Evolutionary conservation across 352 stramenopile genomes (phyloP), one percentile per base, ranked within the genome.

Genomic region (Phytopythium litorale): DNA sequence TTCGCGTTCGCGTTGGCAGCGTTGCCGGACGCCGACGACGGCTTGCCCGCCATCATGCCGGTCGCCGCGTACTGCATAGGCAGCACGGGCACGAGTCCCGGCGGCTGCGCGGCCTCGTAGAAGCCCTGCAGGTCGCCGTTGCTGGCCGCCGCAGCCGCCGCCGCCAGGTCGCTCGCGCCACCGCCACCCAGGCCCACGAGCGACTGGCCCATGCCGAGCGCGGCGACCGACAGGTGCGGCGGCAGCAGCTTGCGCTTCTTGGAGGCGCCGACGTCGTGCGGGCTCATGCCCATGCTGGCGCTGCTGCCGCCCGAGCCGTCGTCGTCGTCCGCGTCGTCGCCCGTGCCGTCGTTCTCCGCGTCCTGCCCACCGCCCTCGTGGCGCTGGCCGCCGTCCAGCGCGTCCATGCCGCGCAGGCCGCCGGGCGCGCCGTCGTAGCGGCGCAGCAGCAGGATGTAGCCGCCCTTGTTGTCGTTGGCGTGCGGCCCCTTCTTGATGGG

Each of bases 381-480:
- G 4, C 51, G 62, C 13, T 66, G 43, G 19, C 46, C 32, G 42
- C 66, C 54, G 32, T 61, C 64, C 51, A 58, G 23, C 21, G 7
- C 23, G 46, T 53, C 46, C 46, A 53, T 32, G 46, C 25, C 46
- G 46, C 46, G 35, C 55, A 51, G 45, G 7, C 56, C 64, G 68
- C 46, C 72, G 49, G 28, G 59, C 56, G 46, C 43, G 16, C 72
- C 73, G 65, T 91, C 81, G 56, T 76, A 76, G 72, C 83, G 79
- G 54, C 83, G 79, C 51, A 92, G 64, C 48, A 92, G 64, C 25
- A 84, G 35, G 53, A 92, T 84, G 68, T 92, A 92, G 18, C 83
- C 83, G 69, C 72, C 78, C 76, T 92, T 92, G 68, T 92, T 92
- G 75, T 92, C 83, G 65, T 92, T 92, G n/a, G 83, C 81, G 50